These are phyloP conservation scores for Colletotrichum agaves DNA, from an alignment of 2,329 filamentous ascomycete species.

Conservation along the genomic window DNA sequence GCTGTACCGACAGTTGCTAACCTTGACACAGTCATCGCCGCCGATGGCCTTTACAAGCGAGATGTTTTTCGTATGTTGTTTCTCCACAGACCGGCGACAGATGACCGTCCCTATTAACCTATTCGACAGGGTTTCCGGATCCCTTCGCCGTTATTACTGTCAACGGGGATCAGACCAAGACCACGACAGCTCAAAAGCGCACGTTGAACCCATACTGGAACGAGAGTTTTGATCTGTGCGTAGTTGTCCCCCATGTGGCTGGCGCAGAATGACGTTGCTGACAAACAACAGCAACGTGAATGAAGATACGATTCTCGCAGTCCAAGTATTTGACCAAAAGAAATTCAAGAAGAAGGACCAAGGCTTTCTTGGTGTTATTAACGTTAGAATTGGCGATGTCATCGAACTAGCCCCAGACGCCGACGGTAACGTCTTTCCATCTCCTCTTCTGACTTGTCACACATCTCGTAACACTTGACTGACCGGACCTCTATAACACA, in stretches of 20 bases:
- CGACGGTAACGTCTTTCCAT: conserved; percentile 74
- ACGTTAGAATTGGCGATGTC: conserved; percentile 93
- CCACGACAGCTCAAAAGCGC: conserved; percentile 96
- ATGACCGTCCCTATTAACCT: conserved; percentile 42
- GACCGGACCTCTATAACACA: conserved; percentile 58
- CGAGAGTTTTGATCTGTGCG: conserved; percentile 97
- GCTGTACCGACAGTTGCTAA: conserved; percentile 48
- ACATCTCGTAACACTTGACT: conserved; percentile 42
- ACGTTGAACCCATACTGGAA: conserved; percentile 99
- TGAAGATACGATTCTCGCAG: conserved; percentile 95
- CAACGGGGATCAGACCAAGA: conserved; percentile 97
- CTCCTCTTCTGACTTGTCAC: not conserved
- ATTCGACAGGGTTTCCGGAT: conserved; percentile 84
- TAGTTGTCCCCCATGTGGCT: conserved; percentile 40
- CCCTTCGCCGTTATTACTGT: conserved; percentile 97
- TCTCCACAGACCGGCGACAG: not conserved
- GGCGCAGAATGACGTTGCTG: conserved; percentile 16
- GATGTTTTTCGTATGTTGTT: conserved; percentile 92
- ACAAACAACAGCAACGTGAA: conserved; percentile 75
- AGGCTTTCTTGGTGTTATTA: conserved; percentile 97
- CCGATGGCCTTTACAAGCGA: conserved; percentile 97
- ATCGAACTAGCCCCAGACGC: conserved; percentile 90
- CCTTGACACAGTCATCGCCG: conserved; percentile 84
- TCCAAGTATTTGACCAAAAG: conserved; percentile 99
- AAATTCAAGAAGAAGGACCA: conserved; percentile 99